These are phyloP conservation scores for Hirsutella rhossiliensis DNA, from an alignment of 2,329 filamentous ascomycete genomes.

Conservation along the genomic window DNA sequence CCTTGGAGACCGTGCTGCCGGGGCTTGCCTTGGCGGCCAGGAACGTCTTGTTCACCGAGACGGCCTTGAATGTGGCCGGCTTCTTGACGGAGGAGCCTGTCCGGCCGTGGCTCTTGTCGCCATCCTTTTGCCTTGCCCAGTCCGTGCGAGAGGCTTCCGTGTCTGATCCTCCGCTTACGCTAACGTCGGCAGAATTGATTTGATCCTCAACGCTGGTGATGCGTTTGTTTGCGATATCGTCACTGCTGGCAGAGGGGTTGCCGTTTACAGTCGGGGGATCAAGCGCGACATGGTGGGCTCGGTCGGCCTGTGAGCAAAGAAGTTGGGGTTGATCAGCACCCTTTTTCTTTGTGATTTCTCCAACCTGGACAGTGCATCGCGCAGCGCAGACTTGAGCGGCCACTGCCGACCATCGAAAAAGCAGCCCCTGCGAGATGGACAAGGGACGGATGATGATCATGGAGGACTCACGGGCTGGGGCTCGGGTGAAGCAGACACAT, in stretches of 20 bases:
- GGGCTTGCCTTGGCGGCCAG: constrained; percentile 55
- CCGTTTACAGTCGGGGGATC: constrained; percentile 36
- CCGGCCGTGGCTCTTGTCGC: constrained; percentile 46
- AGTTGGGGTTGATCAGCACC: constrained; percentile 13
- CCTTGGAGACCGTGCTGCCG: constrained; percentile 32
- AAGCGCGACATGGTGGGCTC: constrained; percentile 34
- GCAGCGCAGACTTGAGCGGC: background rate
- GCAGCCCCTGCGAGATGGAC: background rate
- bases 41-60: constrained; percentile 78
- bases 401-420: background rate
- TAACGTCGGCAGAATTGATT: constrained; percentile 51
- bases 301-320: constrained; percentile 14
- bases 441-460: background rate
- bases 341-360: no score
- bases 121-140: constrained; percentile 40
- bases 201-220: constrained; percentile 46
- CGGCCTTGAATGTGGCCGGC: constrained; percentile 67
- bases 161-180: constrained; percentile 64
- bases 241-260: constrained; percentile 22
- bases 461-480: constrained; percentile 27
- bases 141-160: constrained; percentile 57
- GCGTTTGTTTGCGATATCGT: constrained; percentile 46
- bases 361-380: background rate
- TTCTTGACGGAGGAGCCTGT: constrained; percentile 56
- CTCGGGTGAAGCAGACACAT: constrained; percentile 37